These are phyloP conservation scores for Trebouxiophyceae sp. DNA, from an alignment of 163 green algal genomes.

Conservation along the genomic window DNA sequence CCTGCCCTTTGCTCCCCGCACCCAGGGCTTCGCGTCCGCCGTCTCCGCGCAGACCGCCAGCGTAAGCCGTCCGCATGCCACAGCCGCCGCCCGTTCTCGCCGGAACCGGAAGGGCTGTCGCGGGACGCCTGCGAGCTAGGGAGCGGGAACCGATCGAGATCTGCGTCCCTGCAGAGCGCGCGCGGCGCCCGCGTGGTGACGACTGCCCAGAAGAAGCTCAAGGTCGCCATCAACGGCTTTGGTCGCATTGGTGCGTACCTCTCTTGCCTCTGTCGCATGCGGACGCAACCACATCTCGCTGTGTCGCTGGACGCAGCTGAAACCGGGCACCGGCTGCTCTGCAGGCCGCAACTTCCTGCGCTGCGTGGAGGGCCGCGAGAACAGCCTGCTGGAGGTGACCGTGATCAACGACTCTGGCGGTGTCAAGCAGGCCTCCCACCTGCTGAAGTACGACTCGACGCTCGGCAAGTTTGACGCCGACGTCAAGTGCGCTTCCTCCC, in stretches of 20 bases:
- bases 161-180: conserved; percentile 12
- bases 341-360: conserved; percentile 89
- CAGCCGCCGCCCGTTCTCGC: not conserved
- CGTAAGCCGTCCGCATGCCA: not conserved
- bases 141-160: not conserved
- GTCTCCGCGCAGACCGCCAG: not conserved
- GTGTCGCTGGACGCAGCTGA: too few species aligned
- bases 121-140: too few species aligned
- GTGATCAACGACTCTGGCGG: conserved; percentile 86
- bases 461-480: conserved; percentile 92
- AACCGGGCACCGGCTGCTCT: too few species aligned
- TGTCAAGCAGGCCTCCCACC: conserved; percentile 81
- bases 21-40: not conserved
- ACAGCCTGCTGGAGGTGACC: conserved; percentile 75
- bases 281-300: too few species aligned
- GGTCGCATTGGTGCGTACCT: conserved; percentile 93
- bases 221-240: conserved; percentile 99
- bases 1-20: not conserved
- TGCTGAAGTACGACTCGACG: conserved; percentile 99
- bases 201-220: conserved; percentile 78
- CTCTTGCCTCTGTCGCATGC: too few species aligned
- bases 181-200: conserved; percentile 31
- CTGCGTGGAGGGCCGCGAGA: conserved; percentile 68
- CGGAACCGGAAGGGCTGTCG: not conserved
- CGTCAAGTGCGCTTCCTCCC: conserved; percentile 60